Evolutionary conservation across 768 basidiomycete species (phyloP), one percentile per base, ranked within the genome.

Genomic region (Pluteus cervinus): DNA sequence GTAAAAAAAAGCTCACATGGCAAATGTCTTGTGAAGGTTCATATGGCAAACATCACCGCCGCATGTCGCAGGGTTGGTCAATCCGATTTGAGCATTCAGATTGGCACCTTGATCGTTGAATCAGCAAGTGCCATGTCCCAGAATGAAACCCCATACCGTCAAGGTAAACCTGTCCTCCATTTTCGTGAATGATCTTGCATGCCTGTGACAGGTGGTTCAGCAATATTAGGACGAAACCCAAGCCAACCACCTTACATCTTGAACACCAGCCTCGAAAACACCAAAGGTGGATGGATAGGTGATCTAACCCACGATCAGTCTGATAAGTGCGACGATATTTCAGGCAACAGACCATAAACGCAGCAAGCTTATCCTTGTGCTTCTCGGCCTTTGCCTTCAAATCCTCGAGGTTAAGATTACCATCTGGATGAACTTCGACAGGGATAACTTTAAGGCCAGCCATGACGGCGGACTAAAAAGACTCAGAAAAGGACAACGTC

Each of bases 31-130:
- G 70, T 99, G 96, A 24, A 98, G 69, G 63, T 99, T 99, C 66
- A 97, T 73, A 58, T 99, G 96, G 57, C 92, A 96, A 25, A 99
- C 92, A 59, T 99, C 96, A 37, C 91, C 94, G 32, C 96, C 96
- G 51, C 91, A 94, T n/a, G 75, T 82, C 1, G 87, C 90, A 24
- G 88, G 88, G 55, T 91, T 90, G 21, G 93, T 96, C 41, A 96
- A 56, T 17, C 93, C 91, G 43, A 97, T 79, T 51, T 96, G 88
- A 32, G 91, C 91, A 54, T 96, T 94, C 45, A 96, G 68, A 55
- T 98, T 98, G 29, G 93, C 93, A 46, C 81, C 80, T 77, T 29
- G 5, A 12, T 36, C 12, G 28, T 16, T 21, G 7, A 20, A 21
- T 21, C 4, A 14, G n/a, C n/a, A 28, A 14, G 46, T 12, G 23